Evolutionary conservation across 192 early-diverging fungal species (phyloP), one percentile per base, ranked within the genome.

Genomic region (Jimgerdemannia lactiflua): DNA sequence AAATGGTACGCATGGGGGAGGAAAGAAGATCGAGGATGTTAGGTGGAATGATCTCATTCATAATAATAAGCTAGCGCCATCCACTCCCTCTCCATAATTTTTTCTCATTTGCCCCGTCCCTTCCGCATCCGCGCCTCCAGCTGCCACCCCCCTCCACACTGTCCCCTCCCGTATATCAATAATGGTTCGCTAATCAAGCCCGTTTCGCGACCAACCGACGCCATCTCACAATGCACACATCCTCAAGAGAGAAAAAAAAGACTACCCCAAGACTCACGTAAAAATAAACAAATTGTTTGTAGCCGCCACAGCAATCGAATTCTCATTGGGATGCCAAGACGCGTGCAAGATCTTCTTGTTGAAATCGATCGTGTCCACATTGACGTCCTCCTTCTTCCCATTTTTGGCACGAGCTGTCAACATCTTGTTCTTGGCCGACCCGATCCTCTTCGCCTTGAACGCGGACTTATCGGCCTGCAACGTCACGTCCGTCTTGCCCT

Each of bases 211-310:
- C n/a, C n/a, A n/a, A n/a, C n/a, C n/a, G n/a, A n/a, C n/a, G n/a
- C n/a, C n/a, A n/a, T n/a, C n/a, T 14, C 49, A 59, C 49, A 59
- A 59, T 10, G 14, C 14, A 59, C 49, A 14, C 29, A 59, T 59
- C 49, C 49, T 14, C 49, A 59, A 59, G 14, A 69, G 17, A 69
- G 6, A 69, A 69, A 69, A 68, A 69, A 69, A 69, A 42, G 17
- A 69, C 17, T 43, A 39, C 17, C 6, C 17, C n/a, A 71, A 73
- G 54, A 80, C 84, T 76, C 71, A 88, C 86, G 93, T 93, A 85
- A 95, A 95, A 75, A 95, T 94, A 78, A 99, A 99, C 75, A 99
- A 90, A 82, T 98, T 99, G 89, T 99, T 99, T 44, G 98, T 99
- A 29, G 98, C 98, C 49, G 98, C 98, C 65, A 98, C 93, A 19